These are phyloP conservation scores for Wickerhamiella alocasiicola DNA, from an alignment of 805 yeast species.

Conservation along the genomic window DNA sequence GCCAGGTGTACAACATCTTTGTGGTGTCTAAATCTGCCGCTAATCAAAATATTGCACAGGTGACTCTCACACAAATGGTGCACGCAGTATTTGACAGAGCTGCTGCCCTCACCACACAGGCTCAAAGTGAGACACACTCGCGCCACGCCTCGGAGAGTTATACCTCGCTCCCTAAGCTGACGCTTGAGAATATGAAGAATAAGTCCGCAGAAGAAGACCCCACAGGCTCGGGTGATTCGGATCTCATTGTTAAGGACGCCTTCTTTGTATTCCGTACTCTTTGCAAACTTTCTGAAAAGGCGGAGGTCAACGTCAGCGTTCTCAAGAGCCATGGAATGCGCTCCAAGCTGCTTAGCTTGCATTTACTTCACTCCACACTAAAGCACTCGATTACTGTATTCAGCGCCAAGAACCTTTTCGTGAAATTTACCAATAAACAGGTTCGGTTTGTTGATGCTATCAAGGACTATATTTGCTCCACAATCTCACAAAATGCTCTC, in stretches of 20 bases:
- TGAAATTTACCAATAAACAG: slow-evolving; percentile 26
- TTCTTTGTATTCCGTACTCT: slow-evolving; percentile 85
- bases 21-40: slow-evolving; percentile 67
- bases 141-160: neutral
- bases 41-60: slow-evolving; percentile 92
- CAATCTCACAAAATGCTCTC: slow-evolving; percentile 84
- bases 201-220: slow-evolving; percentile 24
- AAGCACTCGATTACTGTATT: slow-evolving; percentile 78
- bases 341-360: slow-evolving; percentile 78
- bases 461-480: slow-evolving; percentile 69
- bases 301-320: slow-evolving; percentile 54
- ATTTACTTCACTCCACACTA: slow-evolving; percentile 73
- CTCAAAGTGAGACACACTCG: neutral
- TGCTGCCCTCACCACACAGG: slow-evolving; percentile 3
- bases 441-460: slow-evolving; percentile 63
- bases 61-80: slow-evolving; percentile 82
- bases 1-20: slow-evolving; percentile 88
- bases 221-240: slow-evolving; percentile 44
- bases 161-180: slow-evolving; percentile 14
- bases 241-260: slow-evolving; percentile 74
- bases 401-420: slow-evolving; percentile 31
- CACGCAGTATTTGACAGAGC: slow-evolving; percentile 66
- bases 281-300: slow-evolving; percentile 83
- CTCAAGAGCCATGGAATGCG: slow-evolving; percentile 82
- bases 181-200: slow-evolving; percentile 20